These are phyloP conservation scores for Phialophora tarda DNA, from an alignment of 2,329 filamentous ascomycete species.

Conservation along the genomic window DNA sequence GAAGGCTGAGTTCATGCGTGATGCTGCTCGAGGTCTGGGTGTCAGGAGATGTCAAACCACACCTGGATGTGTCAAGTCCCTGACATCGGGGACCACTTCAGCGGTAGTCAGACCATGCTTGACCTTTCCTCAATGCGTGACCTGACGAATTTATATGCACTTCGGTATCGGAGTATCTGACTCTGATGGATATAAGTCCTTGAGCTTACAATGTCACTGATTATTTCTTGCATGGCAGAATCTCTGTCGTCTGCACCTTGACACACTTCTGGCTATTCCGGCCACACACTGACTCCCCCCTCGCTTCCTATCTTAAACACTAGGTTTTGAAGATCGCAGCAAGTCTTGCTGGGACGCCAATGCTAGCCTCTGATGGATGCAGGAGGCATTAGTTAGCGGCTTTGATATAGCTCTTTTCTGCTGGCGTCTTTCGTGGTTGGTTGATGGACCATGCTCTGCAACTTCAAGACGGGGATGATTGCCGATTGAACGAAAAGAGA, in stretches of 20 bases:
- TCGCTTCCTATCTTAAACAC: neutral
- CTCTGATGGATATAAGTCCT: neutral
- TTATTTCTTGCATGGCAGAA: neutral
- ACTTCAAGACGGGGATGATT: constrained; percentile 26
- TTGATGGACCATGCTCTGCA: constrained; percentile 1
- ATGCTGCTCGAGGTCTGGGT: neutral
- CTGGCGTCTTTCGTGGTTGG: constrained; percentile 1
- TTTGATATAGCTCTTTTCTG: neutral
- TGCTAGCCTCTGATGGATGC: neutral
- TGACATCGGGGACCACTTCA: constrained; percentile 5
- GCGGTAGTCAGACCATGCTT: neutral
- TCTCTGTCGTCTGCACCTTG: neutral
- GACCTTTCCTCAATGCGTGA: neutral
- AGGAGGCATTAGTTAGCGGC: neutral
- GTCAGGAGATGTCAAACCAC: neutral
- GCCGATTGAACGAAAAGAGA: constrained; percentile 12
- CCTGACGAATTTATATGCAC: constrained; percentile 1
- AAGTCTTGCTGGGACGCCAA: neutral
- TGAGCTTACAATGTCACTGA: neutral
- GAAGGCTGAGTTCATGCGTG: neutral
- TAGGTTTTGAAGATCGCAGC: neutral
- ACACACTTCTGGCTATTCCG: neutral
- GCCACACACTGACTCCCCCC: neutral
- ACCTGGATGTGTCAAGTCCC: neutral
- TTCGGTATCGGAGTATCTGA: neutral